Base-by-base conservation (phyloP, 805 yeast genomes). In the Schizosaccharomyces pombe region DNA sequence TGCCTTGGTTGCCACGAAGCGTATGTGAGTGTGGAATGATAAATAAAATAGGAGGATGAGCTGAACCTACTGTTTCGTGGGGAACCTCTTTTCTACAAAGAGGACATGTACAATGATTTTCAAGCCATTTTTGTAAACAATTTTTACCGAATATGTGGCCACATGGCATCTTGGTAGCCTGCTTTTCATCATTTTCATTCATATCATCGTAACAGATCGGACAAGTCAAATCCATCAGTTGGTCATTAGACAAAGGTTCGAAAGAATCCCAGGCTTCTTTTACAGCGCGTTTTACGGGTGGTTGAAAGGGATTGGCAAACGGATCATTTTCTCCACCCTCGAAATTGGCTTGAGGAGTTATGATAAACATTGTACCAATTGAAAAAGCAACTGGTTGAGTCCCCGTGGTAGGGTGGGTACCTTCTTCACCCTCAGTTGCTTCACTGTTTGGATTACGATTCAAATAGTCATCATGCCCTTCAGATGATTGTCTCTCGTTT, bases 121-220 rank as follows among this genome's bases (percentile, higher is more conserved):
- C 75, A 53, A 89, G 74, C 98, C 98, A 89, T 60, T 81, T 84
- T 56, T 72, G 75, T 26, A 86, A 69, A 68, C 98, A 89, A n/a
- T 76, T 74, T 57, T 79, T 73, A 5, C 98, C 97, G 70, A 91
- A 89, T 0, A 78, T 63, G 63, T 89, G 98, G 6, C 78, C 78
- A 65, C 98, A 89, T 0, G 94, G 91, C 74, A 89, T 71, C 56
- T 74, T 69, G 1, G 82, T 71, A 0, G 95, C 82, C 3, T 72
- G 65, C 64, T 91, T 43, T 26, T n/a, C 52, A n/a, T 39, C 55
- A 51, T 54, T 55, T 32, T 56, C 62, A 54, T 60, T 69, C 6
- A 43, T 43, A 22, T 59, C 58, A 28, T 73, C 76, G 57, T 69
- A 70, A 59, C 76, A 73, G 47, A 73, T 73, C 5, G 74, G 59